Conservation (phyloP, 2,329 filamentous ascomycete species). For the Pseudogymnoascus sp. region DNA sequence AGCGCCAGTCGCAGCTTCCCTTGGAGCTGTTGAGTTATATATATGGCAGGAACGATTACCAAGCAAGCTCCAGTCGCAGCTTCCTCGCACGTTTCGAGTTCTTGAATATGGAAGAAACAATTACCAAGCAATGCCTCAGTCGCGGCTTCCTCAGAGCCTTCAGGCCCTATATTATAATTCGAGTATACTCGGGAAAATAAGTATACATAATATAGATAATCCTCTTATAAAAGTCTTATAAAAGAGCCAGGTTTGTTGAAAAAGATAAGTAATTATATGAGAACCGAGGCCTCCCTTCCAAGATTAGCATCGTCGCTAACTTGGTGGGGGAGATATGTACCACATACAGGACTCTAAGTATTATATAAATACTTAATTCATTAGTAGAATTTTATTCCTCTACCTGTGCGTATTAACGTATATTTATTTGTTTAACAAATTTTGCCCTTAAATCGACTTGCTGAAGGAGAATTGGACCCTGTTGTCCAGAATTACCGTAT, state of each 20-base stretch:
- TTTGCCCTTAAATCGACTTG: neutral
- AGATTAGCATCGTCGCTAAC: neutral
- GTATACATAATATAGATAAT: neutral
- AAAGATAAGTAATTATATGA: neutral
- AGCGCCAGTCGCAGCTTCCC: neutral
- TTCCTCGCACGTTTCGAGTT: neutral
- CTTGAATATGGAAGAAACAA: neutral
- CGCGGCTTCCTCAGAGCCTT: neutral
- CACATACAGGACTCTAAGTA: neutral
- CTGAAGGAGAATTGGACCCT: neutral
- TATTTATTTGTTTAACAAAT: neutral
- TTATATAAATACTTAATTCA: neutral
- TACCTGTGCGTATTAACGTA: neutral
- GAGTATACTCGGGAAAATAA: neutral
- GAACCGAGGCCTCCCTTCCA: neutral
- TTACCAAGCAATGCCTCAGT: neutral
- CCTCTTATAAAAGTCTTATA: neutral
- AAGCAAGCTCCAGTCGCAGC: neutral
- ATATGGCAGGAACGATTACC: neutral
- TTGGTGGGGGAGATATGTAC: neutral
- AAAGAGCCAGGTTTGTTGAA: neutral
- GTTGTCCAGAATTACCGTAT: conserved; percentile 1
- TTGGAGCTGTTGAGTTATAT: neutral
- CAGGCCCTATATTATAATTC: neutral
- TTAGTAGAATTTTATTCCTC: neutral